Base-by-base conservation (phyloP, 2,329 filamentous ascomycete species). In the Neocatenulostroma microsporum region DNA sequence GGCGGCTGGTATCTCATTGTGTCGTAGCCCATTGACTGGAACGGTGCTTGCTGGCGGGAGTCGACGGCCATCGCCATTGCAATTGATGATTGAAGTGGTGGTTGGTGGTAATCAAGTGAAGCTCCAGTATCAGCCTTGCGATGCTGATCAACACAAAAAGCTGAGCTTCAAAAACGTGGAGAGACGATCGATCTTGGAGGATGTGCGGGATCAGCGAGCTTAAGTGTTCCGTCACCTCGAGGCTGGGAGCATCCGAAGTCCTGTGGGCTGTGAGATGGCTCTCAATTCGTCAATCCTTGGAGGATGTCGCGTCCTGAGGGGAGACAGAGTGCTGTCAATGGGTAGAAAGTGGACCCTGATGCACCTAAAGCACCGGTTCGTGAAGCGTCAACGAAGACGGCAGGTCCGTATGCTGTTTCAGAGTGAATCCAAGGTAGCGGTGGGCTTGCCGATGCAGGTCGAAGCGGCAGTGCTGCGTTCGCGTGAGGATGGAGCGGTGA, bases 51-150 rank as follows among this genome's bases (percentile, higher is more conserved):
- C 68, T 89, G 86, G 63, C 87, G 84, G 57, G 79, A 78, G 69
- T 94, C 86, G 70, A 94, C 78, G 64, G 88, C 84, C 86, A 94
- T 94, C 68, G 86, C 91, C 86, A 94, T 94, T 68, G 86, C 91
- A 87, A 94, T 94, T 49, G 47, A 52, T 53, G 42, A 38, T 38
- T 36, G 35, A 45, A 30, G 37, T 36, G 36, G 34, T 28, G 35
- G 37, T 15, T 37, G 34, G 45, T 45, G 39, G 43, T 45, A 46
- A 39, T 46, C 48, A 42, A 48, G 49, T 31, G 50, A 38, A 49
- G 52, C 49, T 17, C 11, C 35, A 23, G 20, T 30, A 24, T 21
- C 28, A 32, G 23, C 11, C 19, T 19, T 19, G 25, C 36, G 30
- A 18, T 30, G 20, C 21, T 31, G 39, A 38, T 44, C 37, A 37